These are phyloP conservation scores for Jamesozyma rosinii DNA, from an alignment of 805 yeast species.

Conservation along the genomic window DNA sequence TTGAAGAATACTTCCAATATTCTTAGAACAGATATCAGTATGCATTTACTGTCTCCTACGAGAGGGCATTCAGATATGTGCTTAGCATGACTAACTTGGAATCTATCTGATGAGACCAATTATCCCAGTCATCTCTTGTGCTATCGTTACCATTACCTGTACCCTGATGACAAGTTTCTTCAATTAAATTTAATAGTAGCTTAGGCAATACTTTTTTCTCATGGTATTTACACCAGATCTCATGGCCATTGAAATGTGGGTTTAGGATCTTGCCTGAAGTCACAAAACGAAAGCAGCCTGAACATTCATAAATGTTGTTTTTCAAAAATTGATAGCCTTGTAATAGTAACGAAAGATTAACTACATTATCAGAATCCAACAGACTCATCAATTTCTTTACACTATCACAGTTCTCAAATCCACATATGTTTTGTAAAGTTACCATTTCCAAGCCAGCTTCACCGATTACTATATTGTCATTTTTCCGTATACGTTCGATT, in stretches of 20 bases:
- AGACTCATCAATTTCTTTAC: neutral
- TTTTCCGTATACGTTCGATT: constrained; percentile 6
- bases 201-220: constrained; percentile 7
- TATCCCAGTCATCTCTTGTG: neutral
- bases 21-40: too few relatives aligned
- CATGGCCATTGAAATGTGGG: constrained; percentile 11
- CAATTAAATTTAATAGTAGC: constrained; percentile 5
- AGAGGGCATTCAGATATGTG: neutral
- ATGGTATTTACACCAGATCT: constrained; percentile 17
- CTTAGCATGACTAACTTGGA: neutral
- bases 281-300: constrained; percentile 13
- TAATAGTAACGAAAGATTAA: neutral
- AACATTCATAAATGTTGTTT: constrained; percentile 3
- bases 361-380: neutral
- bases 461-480: neutral
- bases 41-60: too few relatives aligned
- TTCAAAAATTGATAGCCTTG: neutral
- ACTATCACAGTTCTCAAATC: neutral
- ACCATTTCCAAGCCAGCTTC: neutral
- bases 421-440: neutral
- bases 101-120: neutral
- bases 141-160: neutral
- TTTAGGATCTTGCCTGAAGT: constrained; percentile 5
- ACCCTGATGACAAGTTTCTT: neutral
- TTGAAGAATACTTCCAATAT: too few relatives aligned